Conservation (phyloP, 2,329 filamentous ascomycete genomes). For the Colletotrichum cuscutae region DNA sequence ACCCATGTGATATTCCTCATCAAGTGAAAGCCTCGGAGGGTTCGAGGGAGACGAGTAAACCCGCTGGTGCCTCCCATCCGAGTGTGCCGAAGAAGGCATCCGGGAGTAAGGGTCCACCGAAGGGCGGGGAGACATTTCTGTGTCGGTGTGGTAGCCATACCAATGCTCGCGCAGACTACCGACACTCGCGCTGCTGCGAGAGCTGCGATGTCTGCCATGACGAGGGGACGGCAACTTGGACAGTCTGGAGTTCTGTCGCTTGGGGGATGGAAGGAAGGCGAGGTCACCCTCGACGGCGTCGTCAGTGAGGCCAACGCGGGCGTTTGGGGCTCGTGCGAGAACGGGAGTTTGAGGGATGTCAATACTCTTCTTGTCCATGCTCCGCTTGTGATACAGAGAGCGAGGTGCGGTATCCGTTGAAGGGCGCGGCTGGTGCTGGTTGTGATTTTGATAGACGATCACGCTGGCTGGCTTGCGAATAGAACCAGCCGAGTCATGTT, state of each 20-base stretch:
- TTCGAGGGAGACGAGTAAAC: slow-evolving; percentile 56
- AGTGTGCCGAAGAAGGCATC: slow-evolving; percentile 33
- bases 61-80: slow-evolving; percentile 45
- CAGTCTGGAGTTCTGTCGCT: slow-evolving; percentile 63
- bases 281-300: slow-evolving; percentile 69
- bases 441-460: slow-evolving; percentile 61
- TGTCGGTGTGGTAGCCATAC: slow-evolving; percentile 49
- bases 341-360: slow-evolving; percentile 61
- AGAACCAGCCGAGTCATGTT: slow-evolving; percentile 48
- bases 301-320: slow-evolving; percentile 71
- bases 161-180: slow-evolving; percentile 54
- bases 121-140: slow-evolving; percentile 46
- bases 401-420: slow-evolving; percentile 24
- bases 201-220: slow-evolving; percentile 53
- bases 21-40: slow-evolving; percentile 56
- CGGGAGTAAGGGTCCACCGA: slow-evolving; percentile 44
- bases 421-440: slow-evolving; percentile 19
- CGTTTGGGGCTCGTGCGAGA: slow-evolving; percentile 69
- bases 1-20: slow-evolving; percentile 56
- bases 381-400: slow-evolving; percentile 26
- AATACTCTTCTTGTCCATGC: slow-evolving; percentile 51
- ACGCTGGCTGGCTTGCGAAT: slow-evolving; percentile 61
- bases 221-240: slow-evolving; percentile 57
- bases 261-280: slow-evolving; percentile 65
- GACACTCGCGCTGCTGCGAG: slow-evolving; percentile 57